Percentiles rank a stretch among this genome's conserved stretches.
Evolutionary conservation across 2,329 filamentous ascomycete species (phyloP).

Genomic region (Pyrenophora teres): DNA sequence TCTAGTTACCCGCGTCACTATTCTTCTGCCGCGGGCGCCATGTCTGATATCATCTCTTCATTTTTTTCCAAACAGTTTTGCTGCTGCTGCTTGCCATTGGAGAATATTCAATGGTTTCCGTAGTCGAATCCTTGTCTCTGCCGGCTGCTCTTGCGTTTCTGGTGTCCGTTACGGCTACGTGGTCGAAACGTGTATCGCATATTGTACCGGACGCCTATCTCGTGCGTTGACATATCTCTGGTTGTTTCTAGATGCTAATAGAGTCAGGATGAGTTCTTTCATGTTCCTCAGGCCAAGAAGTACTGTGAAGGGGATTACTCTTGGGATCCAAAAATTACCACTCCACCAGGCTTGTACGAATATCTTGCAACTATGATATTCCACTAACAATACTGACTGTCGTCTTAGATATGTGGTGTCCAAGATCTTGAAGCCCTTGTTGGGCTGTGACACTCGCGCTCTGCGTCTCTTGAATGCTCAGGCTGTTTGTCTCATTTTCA

Average conservation of each 20-base stretch:
- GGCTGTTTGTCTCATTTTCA: conserved; percentile 45
- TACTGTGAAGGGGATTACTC: conserved; percentile 74
- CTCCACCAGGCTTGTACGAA: conserved; percentile 76
- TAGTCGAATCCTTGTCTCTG: conserved; percentile 30
- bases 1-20: conserved; percentile 14
- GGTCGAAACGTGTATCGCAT: conserved; percentile 50
- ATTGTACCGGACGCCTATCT: conserved; percentile 64
- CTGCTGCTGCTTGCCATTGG: background rate
- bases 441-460: conserved; percentile 48
- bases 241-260: conserved; percentile 2
- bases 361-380: background rate
- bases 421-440: conserved; percentile 44
- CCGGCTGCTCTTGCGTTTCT: conserved; percentile 27
- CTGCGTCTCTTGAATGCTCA: conserved; percentile 48
- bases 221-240: conserved; percentile 43
- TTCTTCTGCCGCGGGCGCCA: background rate
- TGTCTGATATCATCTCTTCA: background rate
- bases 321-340: conserved; percentile 98
- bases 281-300: conserved; percentile 86
- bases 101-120: conserved; percentile 23
- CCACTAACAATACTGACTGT: conserved; percentile 34
- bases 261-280: conserved; percentile 78
- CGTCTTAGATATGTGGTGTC: conserved; percentile 49
- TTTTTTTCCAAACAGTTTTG: background rate
- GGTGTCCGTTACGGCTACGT: conserved; percentile 28